phyloP scores from a whole-genome alignment of 148 eudicot genomes.

The Rhododendron simsii region DNA sequence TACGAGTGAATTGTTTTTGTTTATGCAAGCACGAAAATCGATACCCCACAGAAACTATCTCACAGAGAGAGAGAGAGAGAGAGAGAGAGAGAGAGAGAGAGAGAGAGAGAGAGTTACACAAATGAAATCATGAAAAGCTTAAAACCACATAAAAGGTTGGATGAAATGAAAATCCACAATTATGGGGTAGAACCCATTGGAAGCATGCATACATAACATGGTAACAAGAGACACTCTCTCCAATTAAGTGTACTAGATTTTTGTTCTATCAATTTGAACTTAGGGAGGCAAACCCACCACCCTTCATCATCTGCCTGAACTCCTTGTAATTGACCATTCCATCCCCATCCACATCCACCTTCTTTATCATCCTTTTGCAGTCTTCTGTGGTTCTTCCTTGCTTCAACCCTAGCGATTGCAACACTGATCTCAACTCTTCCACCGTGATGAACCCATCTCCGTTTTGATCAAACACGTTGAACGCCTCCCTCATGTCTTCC shows the following conservation, averaged over 20 bases:
- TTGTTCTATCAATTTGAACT: background rate
- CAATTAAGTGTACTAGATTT: background rate
- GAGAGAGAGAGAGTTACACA: background rate
- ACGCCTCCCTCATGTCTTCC: slow-evolving; percentile 27
- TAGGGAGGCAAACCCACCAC: slow-evolving; percentile 25
- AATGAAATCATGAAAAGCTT: background rate
- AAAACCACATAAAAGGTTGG: background rate
- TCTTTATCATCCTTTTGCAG: slow-evolving; percentile 23
- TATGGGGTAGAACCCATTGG: background rate
- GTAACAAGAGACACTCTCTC: background rate
- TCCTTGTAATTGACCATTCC: slow-evolving; percentile 22
- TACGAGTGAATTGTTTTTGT: background rate
- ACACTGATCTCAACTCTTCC: slow-evolving; percentile 23
- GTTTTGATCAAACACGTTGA: slow-evolving; percentile 28
- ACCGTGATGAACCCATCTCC: slow-evolving; percentile 28
- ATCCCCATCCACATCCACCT: slow-evolving; percentile 31
- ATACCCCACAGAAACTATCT: background rate
- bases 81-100: background rate
- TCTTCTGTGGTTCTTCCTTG: slow-evolving; percentile 26
- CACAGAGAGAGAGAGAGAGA: background rate
- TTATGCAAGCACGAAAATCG: background rate
- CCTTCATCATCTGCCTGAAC: slow-evolving; percentile 27
- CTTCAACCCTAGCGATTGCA: slow-evolving; percentile 22
- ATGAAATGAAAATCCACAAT: background rate
- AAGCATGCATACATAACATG: background rate